Conservation (phyloP, 1,284 basidiomycete genomes). For the Ceratobasidium sp. region DNA sequence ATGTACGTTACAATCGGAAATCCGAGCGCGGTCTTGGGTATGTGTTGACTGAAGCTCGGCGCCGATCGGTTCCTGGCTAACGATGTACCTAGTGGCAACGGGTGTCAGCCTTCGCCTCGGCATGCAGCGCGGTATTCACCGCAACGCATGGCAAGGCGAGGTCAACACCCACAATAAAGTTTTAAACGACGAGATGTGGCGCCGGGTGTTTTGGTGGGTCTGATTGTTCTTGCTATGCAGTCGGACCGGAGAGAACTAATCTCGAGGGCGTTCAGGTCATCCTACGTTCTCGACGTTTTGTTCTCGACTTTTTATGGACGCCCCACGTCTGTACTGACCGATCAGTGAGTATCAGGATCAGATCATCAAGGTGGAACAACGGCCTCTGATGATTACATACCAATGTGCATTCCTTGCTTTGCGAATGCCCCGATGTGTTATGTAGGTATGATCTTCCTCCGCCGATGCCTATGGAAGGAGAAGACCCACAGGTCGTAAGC, state of each 20-base stretch:
- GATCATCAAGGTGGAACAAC: neutral
- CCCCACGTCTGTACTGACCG: slow-evolving; percentile 29
- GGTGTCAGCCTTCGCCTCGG: slow-evolving; percentile 37
- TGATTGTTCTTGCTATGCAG: neutral
- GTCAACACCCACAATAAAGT: slow-evolving; percentile 37
- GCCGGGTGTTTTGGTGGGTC: slow-evolving; percentile 30
- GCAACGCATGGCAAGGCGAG: slow-evolving; percentile 37
- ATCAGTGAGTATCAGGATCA: slow-evolving; percentile 14
- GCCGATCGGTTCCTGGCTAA: neutral
- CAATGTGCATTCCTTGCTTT: neutral
- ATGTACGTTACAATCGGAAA: slow-evolving; percentile 36
- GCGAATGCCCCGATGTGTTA: neutral
- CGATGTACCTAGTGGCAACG: slow-evolving; percentile 34
- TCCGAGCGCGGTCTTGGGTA: slow-evolving; percentile 36
- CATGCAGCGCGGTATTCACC: slow-evolving; percentile 36
- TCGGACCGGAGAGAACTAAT: neutral
- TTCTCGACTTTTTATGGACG: slow-evolving; percentile 33
- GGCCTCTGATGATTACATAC: neutral
- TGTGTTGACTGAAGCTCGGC: neutral
- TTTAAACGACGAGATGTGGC: slow-evolving; percentile 34
- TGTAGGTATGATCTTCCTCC: slow-evolving; percentile 27
- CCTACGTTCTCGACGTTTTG: slow-evolving; percentile 28
- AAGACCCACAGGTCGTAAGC: slow-evolving; percentile 20
- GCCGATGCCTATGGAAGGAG: slow-evolving; percentile 26
- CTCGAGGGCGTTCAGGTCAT: neutral